Conservation (phyloP, 208 protist genomes). For the Crithidia brevicula region DNA sequence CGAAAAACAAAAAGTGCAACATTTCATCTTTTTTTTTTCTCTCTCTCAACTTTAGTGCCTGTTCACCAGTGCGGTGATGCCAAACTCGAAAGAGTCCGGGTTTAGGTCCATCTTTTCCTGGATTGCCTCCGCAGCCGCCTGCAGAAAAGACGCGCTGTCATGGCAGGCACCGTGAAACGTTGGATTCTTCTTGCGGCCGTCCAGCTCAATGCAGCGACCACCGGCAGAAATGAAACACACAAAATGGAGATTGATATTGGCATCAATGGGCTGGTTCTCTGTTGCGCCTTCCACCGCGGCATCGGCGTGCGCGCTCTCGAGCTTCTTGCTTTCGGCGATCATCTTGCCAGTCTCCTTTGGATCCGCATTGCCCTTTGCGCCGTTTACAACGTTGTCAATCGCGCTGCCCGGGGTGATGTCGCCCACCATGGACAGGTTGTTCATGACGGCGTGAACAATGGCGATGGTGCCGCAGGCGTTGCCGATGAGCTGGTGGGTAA, state of each 20-base stretch:
- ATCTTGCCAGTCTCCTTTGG: conserved; percentile 30
- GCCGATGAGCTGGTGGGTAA: conserved; percentile 89
- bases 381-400: conserved; percentile 22
- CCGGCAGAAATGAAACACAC: conserved; percentile 89
- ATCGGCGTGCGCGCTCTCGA: conserved; percentile 66
- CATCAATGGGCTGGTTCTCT: conserved; percentile 58
- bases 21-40: neutral
- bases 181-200: conserved; percentile 89
- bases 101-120: conserved; percentile 72
- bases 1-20: neutral
- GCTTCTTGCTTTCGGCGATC: conserved; percentile 38
- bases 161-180: conserved; percentile 82
- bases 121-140: conserved; percentile 70
- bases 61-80: conserved; percentile 75
- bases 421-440: conserved; percentile 81
- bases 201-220: conserved; percentile 93
- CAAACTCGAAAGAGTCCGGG: conserved; percentile 68
- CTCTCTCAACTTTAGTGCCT: neutral
- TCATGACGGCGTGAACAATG: conserved; percentile 92
- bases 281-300: conserved; percentile 75
- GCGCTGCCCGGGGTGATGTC: conserved; percentile 41
- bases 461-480: conserved; percentile 97
- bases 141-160: conserved; percentile 67
- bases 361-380: neutral
- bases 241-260: conserved; percentile 94